Conservation (phyloP, 768 basidiomycete genomes). For the Tremella yokohamensis region DNA sequence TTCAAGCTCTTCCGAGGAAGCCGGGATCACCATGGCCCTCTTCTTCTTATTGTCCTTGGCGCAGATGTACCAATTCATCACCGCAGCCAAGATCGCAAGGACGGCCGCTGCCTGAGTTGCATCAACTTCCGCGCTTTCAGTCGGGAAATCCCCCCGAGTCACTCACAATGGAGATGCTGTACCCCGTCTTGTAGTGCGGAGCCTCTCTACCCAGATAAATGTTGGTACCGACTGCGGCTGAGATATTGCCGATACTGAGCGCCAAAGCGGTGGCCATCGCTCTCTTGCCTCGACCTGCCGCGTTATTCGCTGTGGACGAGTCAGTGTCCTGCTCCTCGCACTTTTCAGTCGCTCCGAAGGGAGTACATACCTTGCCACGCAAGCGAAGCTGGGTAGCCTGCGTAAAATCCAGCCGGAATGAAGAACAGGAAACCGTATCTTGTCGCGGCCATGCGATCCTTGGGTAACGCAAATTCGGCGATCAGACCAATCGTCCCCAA, state of each 20-base stretch:
- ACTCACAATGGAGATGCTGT: constrained; percentile 12
- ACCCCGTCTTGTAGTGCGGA: constrained; percentile 7
- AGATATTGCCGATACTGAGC: constrained; percentile 10
- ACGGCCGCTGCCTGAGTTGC: background rate
- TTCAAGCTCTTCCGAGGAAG: background rate
- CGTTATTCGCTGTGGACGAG: constrained; percentile 14
- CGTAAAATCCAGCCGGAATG: constrained; percentile 6
- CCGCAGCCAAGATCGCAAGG: background rate
- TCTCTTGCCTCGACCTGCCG: constrained; percentile 12
- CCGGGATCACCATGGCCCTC: background rate
- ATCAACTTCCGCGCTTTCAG: too few relatives aligned
- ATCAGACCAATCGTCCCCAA: constrained; percentile 9
- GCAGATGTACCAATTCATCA: background rate
- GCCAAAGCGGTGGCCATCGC: constrained; percentile 9
- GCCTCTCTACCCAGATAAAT: constrained; percentile 11
- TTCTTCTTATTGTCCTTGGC: background rate
- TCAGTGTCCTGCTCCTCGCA: constrained; percentile 3
- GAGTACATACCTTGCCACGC: constrained; percentile 5
- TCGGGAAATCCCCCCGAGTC: background rate
- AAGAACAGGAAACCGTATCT: constrained; percentile 9
- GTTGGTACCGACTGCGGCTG: constrained; percentile 13
- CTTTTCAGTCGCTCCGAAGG: background rate
- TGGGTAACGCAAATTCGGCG: constrained; percentile 5
- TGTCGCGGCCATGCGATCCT: constrained; percentile 1
- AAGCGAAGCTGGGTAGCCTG: background rate